Evolutionary conservation across 2,329 filamentous ascomycete genomes (phyloP), one percentile per base, ranked within the genome.

Genomic region (Hymenoscyphus repandus): DNA sequence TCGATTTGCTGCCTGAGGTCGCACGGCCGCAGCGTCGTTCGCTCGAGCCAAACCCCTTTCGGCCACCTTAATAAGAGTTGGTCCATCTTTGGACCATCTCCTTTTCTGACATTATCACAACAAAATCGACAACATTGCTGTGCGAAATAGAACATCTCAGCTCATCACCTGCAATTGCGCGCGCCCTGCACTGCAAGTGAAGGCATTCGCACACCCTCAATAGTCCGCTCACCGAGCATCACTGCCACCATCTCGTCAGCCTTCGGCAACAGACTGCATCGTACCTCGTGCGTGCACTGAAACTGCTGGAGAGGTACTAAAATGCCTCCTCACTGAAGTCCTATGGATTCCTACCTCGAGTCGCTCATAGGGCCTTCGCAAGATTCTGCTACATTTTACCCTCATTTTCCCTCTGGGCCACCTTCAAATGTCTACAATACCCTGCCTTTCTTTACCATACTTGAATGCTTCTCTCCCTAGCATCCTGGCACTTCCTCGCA

Each of bases 121-220:
- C 34, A 17, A 11, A 5, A 37, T 3, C 34, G 10, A 11, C 34
- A 37, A 10, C 18, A 44, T 41, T 13, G 22, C 22, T 4, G 7
- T 27, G 22, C 22, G 22, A 27, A 27, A 27, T 17, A 22, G 17
- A 12, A 17, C 38, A 4, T 13, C 15, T 18, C 38, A 41, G 38
- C 5, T 43, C 27, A 30, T 3, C 43, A 22, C 13, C 18, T 15
- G 10, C n/a, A n/a, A 5, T 34, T 36, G 43, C 32, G 10, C 30
- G 13, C n/a, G 2, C 32, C 4, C n/a, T 12, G 15, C 20, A 9
- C 43, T 45, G 32, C 43, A n/a, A 15, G 18, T 34, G 43, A 45
- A 45, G 32, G 32, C 32, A 45, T 45, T 45, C 43, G 10, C 41
- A 44, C 41, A 44, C 41, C 41, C 20, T 44, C 22, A 27, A 27